These are phyloP conservation scores for Neoboletus subvelutipes DNA, from an alignment of 768 basidiomycete species.

Conservation along the genomic window DNA sequence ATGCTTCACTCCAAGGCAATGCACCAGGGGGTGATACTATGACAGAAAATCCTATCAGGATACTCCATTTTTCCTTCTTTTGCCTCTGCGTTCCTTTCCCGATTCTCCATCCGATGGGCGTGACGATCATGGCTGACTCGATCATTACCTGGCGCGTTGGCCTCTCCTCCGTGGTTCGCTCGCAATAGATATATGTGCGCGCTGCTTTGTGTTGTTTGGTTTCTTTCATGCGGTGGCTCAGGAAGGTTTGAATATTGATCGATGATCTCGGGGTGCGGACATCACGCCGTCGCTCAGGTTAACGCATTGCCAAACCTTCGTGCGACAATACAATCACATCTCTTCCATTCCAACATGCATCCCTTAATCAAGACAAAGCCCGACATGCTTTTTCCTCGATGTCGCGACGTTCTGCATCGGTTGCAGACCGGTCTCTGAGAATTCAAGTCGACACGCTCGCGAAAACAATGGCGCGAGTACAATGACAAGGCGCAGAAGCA, in stretches of 20 bases:
- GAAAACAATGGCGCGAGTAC: background rate
- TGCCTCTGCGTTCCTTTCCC: constrained; percentile 1
- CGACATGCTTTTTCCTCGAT: background rate
- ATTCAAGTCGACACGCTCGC: background rate
- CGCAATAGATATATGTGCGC: background rate
- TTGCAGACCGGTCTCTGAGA: background rate
- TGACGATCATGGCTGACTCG: background rate
- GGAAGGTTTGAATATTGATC: background rate
- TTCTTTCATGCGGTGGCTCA: background rate
- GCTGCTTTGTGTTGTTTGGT: background rate
- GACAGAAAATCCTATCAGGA: constrained; percentile 6
- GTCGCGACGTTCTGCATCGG: too few species aligned
- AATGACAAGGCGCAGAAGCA: background rate
- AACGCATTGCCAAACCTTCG: background rate
- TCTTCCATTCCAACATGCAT: background rate
- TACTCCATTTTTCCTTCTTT: background rate
- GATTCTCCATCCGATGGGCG: constrained; percentile 13
- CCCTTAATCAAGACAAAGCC: background rate
- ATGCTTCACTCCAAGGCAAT: background rate
- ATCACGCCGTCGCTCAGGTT: background rate
- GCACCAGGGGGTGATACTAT: background rate
- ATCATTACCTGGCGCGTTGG: background rate
- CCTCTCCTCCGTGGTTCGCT: background rate
- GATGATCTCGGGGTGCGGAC: background rate
- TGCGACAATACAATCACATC: background rate